phyloP scores from a whole-genome alignment of 2,329 filamentous ascomycete species.

The Penicillium decumbens region DNA sequence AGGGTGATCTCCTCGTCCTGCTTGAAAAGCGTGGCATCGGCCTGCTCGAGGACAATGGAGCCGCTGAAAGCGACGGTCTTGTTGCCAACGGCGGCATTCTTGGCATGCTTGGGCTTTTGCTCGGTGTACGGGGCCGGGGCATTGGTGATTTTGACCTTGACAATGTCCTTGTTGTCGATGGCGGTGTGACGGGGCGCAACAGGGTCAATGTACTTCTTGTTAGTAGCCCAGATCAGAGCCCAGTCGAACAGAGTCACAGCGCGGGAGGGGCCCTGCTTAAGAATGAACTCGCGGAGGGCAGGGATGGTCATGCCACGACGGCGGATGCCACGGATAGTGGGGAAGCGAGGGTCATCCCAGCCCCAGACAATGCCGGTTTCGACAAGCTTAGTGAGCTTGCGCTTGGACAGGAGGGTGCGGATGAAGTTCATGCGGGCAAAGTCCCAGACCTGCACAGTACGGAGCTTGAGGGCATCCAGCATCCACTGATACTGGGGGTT shows the following conservation, averaged over 20 bases:
- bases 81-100: constrained; percentile 76
- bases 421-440: constrained; percentile 53
- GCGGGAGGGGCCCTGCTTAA: constrained; percentile 48
- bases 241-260: constrained; percentile 50
- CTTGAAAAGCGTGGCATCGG: constrained; percentile 74
- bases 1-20: constrained; percentile 87
- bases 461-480: constrained; percentile 45
- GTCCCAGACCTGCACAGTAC: constrained; percentile 48
- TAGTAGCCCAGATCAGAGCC: constrained; percentile 51
- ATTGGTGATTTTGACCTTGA: constrained; percentile 66
- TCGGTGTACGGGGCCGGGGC: constrained; percentile 61
- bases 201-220: constrained; percentile 80
- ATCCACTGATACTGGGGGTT: constrained; percentile 52
- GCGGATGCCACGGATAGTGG: constrained; percentile 49
- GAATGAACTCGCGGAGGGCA: constrained; percentile 48
- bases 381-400: constrained; percentile 50
- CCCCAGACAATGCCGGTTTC: constrained; percentile 47
- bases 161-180: constrained; percentile 64
- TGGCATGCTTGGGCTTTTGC: constrained; percentile 80
- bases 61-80: constrained; percentile 80
- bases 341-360: constrained; percentile 51
- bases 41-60: constrained; percentile 77
- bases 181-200: constrained; percentile 69
- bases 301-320: constrained; percentile 49
- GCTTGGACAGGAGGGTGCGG: constrained; percentile 49